Evolutionary conservation across 2,329 filamentous ascomycete genomes (phyloP).

Genomic region (Teratosphaeria epicoccoides): DNA sequence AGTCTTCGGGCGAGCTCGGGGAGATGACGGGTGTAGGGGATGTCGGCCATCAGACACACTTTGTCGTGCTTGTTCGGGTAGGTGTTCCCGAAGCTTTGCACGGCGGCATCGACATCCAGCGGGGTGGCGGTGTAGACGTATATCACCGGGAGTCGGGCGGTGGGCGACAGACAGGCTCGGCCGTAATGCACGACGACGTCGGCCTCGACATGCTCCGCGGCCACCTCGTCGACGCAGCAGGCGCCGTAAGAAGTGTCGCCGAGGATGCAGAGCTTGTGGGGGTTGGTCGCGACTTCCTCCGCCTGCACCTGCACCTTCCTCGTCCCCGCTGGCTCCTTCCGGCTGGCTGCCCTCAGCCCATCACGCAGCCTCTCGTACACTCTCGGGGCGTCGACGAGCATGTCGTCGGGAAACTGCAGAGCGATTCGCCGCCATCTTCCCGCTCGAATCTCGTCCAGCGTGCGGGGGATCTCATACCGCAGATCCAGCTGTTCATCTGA

Average conservation of each 20-base stretch:
- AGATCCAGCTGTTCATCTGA: conserved; percentile 60
- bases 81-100: conserved; percentile 53
- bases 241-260: conserved; percentile 95
- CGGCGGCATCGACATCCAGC: conserved; percentile 51
- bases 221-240: conserved; percentile 94
- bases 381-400: conserved; percentile 75
- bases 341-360: conserved; percentile 29
- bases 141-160: conserved; percentile 73
- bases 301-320: neutral
- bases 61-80: conserved; percentile 56
- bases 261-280: conserved; percentile 61
- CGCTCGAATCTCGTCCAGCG: conserved; percentile 61
- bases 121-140: conserved; percentile 75
- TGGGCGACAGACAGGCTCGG: conserved; percentile 81
- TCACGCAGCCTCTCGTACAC: conserved; percentile 58
- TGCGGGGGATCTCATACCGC: conserved; percentile 78
- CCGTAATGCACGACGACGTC: conserved; percentile 93
- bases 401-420: conserved; percentile 89
- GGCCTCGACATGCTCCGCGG: conserved; percentile 83
- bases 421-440: conserved; percentile 68
- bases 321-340: neutral
- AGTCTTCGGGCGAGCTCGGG: conserved; percentile 46
- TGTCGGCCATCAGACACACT: conserved; percentile 76
- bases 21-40: conserved; percentile 74
- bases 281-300: conserved; percentile 6